Base-by-base conservation (phyloP, 306 rosid species). In the Aeschynomene evenia region DNA sequence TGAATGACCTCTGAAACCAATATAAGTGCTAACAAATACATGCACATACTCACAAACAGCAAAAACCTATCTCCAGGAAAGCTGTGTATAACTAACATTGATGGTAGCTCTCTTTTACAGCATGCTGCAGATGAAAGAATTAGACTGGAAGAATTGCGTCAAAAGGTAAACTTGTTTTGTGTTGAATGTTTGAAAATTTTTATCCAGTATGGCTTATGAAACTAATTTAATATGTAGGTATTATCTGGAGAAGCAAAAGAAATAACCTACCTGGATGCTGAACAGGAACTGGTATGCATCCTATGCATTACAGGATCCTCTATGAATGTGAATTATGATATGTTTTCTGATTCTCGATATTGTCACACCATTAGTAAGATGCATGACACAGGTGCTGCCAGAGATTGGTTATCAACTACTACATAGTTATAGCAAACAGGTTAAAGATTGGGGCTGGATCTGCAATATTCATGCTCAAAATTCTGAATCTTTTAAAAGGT, bases 51-150 rank as follows among this genome's bases (percentile, higher is more conserved):
- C 36, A 9, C 15, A 39, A 22, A 57, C 40, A 19, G 37, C 37
- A 53, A 52, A 19, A 65, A 40, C 19, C 65, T 66, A 18, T 31
- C 20, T 22, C 53, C 23, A 26, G 55, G 39, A 22, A 57, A 56
- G 14, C 67, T 36, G 26, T 56, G 73, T 67, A 63, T 82, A 75
- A 85, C 71, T 82, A 75, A 85, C 71, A 62, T 56, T 23, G 15
- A 69, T 29, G 22, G 50, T 72, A 34, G 51, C 68, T 64, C 3
- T 70, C 68, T 59, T 20, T 65, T 73, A 64, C 91, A 93, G 98
- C 96, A 93, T 74, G 96, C 98, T 67, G 98, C 96, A 63, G 98
- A 93, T 77, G 98, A 93, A 85, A 86, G 96, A 85, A 90, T 93
- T 54, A 83, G 90, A 62, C 71, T 93, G 65, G 96, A 93, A 86